Evolutionary conservation across 306 rosid genomes (phyloP).

Genomic region (Coriaria nepalensis): DNA sequence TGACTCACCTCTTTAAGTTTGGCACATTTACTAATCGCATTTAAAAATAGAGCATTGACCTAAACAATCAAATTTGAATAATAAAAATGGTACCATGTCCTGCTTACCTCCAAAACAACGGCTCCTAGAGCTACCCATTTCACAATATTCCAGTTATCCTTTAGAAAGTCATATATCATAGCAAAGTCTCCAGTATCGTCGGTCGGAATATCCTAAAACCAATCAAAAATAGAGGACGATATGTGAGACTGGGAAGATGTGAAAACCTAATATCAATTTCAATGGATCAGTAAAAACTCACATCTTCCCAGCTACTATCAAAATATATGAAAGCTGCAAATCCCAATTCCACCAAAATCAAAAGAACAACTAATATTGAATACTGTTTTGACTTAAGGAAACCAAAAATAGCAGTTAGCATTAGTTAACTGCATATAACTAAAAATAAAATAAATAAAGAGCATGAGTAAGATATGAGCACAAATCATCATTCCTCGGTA

Average conservation of each 20-base stretch:
- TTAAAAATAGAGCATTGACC: too few relatives aligned
- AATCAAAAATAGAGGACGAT: background rate
- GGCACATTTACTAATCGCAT: too few relatives aligned
- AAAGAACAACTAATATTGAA: slow-evolving; percentile 49
- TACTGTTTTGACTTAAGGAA: slow-evolving; percentile 72
- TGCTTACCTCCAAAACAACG: slow-evolving; percentile 65
- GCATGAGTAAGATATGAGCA: too few relatives aligned
- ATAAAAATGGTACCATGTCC: too few relatives aligned
- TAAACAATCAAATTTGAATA: too few relatives aligned
- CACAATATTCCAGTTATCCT: slow-evolving; percentile 52
- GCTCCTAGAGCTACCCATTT: slow-evolving; percentile 89
- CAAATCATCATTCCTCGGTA: too few relatives aligned
- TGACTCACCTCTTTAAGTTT: too few relatives aligned
- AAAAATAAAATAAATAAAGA: too few relatives aligned
- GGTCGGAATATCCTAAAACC: slow-evolving; percentile 55
- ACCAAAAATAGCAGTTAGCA: slow-evolving; percentile 10
- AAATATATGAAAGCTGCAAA: slow-evolving; percentile 78
- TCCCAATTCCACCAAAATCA: slow-evolving; percentile 72
- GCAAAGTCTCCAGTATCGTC: slow-evolving; percentile 73
- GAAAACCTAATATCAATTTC: slow-evolving; percentile 9
- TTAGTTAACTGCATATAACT: too few relatives aligned
- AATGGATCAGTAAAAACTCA: slow-evolving; percentile 27
- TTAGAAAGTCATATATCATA: slow-evolving; percentile 48
- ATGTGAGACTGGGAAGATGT: slow-evolving; percentile 1
- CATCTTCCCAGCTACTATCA: slow-evolving; percentile 78